Evolutionary conservation across 2,329 filamentous ascomycete species (phyloP).

Genomic region (Penicillium verrucosum): DNA sequence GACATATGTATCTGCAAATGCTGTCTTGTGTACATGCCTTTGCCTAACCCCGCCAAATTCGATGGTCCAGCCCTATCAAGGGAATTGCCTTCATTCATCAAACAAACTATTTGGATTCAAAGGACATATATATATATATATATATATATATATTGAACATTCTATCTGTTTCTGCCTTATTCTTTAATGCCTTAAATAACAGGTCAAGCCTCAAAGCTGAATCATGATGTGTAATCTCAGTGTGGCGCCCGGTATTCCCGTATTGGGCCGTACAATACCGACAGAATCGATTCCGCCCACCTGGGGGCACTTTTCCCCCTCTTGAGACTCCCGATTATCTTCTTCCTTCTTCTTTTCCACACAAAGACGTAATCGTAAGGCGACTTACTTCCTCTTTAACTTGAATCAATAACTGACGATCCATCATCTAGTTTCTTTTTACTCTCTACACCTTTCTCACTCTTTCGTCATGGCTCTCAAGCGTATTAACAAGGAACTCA

Average conservation of each 20-base stretch:
- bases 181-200: background rate
- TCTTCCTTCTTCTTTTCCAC: slow-evolving; percentile 31
- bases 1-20: background rate
- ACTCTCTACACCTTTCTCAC: background rate
- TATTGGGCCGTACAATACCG: slow-evolving; percentile 15
- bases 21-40: background rate
- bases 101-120: background rate
- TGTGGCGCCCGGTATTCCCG: slow-evolving; percentile 23
- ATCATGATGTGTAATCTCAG: slow-evolving; percentile 18
- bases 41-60: background rate
- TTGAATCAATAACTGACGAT: background rate
- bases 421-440: slow-evolving; percentile 3
- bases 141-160: background rate
- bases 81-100: background rate
- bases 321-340: slow-evolving; percentile 21
- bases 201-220: background rate
- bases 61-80: background rate
- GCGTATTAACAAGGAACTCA: slow-evolving; percentile 54
- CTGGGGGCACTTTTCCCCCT: slow-evolving; percentile 18
- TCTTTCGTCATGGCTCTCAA: slow-evolving; percentile 48
- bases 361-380: slow-evolving; percentile 30
- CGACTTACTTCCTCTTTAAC: slow-evolving; percentile 1
- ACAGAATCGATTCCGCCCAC: slow-evolving; percentile 16
- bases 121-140: background rate
- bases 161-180: background rate